Percentiles rank a stretch among this genome's conserved stretches.
Conservation (phyloP, 2,329 filamentous ascomycete genomes). For the Fusarium palustre region DNA sequence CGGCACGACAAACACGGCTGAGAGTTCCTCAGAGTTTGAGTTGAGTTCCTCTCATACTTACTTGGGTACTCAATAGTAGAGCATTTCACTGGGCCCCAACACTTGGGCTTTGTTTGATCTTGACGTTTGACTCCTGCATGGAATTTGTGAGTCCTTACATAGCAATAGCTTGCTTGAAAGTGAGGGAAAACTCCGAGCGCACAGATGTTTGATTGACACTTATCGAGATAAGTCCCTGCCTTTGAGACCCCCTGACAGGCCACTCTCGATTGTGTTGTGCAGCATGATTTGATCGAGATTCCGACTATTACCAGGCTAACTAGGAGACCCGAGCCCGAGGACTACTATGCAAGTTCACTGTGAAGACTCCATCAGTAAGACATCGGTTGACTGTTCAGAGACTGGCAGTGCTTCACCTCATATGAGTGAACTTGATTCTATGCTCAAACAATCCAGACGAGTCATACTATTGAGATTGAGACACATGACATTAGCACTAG, state of each 20-base stretch:
- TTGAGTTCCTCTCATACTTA: not conserved
- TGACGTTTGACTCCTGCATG: not conserved
- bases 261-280: not conserved
- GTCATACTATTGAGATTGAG: not conserved
- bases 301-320: not conserved
- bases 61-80: not conserved
- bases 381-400: not conserved
- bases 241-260: slow-evolving; percentile 4
- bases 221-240: not conserved
- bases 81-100: not conserved
- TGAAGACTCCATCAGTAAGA: not conserved
- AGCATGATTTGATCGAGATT: not conserved
- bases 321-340: not conserved
- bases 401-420: not conserved
- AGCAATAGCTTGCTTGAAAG: slow-evolving; percentile 1
- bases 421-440: slow-evolving; percentile 9
- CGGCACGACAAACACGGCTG: slow-evolving; percentile 19
- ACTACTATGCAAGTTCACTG: not conserved
- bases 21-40: slow-evolving; percentile 14
- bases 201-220: slow-evolving; percentile 7
- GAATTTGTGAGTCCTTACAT: slow-evolving; percentile 2
- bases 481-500: slow-evolving; percentile 3
- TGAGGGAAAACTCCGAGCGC: slow-evolving; percentile 16
- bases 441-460: not conserved
- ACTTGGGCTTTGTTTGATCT: not conserved